Base-by-base conservation (phyloP, 345 rosid species). In the Brassica juncea region DNA sequence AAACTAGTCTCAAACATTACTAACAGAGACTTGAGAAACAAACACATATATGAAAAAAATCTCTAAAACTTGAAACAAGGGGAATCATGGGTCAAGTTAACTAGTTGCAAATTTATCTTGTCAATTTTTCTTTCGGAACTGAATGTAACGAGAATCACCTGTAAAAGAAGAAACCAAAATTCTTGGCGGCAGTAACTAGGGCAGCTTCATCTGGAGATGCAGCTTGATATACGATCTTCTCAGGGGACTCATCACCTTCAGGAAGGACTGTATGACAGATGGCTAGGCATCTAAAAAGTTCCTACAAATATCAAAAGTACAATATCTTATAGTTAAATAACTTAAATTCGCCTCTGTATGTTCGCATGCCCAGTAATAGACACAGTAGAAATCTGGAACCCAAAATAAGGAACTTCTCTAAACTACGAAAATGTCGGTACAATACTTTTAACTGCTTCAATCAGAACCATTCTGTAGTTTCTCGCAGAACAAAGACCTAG, bases 121-220 rank as follows among this genome's bases (percentile, higher is more conserved):
- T 75, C 71, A 80, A 19, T 34, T 60, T 15, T 16, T 63, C 68
- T 31, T 42, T 23, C 19, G 30, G 58, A 80, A 58, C 4, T 61
- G 75, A 77, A 67, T 16, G 44, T 61, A 52, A 68, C 6, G 64
- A 34, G n/a, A 60, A 71, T 54, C 31, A 93, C 98, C 90, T 89
- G 89, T 88, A 91, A 82, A 96, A 93, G 91, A 96, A 93, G 90
- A 96, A 96, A 60, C 99, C 99, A 80, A 96, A 93, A 82, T 89
- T 91, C 88, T 96, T 96, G 52, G 99, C 98, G 76, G 99, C 97
- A 83, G 87, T 80, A 84, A 96, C 99, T 84, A 91, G 80, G 74
- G 99, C 99, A 83, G 98, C 91, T 84, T 93, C 99, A 88, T 96
- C 98, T 19, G 99, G 99, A 63, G 99, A 96, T 82, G 99, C 99